Conservation (phyloP, 371 early-diverging fungal species). For the Paraphysoderma sedebokerense region DNA sequence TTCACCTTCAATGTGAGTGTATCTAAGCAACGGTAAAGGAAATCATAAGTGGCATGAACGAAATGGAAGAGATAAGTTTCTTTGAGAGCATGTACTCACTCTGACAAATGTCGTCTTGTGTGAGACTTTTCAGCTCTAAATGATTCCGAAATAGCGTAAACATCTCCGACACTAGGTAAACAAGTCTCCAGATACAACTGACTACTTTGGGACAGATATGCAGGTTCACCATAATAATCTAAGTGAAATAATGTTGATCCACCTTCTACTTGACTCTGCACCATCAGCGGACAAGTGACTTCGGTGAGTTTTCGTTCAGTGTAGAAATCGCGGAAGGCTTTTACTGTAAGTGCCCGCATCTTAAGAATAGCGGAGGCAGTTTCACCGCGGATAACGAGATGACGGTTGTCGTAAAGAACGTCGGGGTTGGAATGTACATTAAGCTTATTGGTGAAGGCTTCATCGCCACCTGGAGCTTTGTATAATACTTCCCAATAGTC, state of each 20-base stretch:
- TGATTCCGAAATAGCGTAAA: conserved; percentile 95
- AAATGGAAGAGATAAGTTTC: not conserved
- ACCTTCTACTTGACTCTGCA: conserved; percentile 99
- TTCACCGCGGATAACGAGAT: conserved; percentile 93
- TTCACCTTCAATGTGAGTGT: conserved; percentile 98
- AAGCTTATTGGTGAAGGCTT: conserved; percentile 79
- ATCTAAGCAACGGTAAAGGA: too few species aligned
- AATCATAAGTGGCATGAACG: too few species aligned
- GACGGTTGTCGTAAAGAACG: conserved; percentile 83
- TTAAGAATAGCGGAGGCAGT: conserved; percentile 76
- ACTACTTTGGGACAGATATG: conserved; percentile 98
- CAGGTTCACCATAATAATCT: conserved; percentile 95
- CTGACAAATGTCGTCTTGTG: conserved; percentile 97
- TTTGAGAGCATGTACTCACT: conserved; percentile 19
- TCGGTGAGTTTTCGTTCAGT: conserved; percentile 67
- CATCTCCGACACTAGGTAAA: conserved; percentile 89
- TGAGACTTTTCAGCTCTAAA: conserved; percentile 99
- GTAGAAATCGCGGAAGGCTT: conserved; percentile 91
- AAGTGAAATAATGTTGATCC: conserved; percentile 94
- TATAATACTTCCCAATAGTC: conserved; percentile 93
- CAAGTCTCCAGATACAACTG: conserved; percentile 99
- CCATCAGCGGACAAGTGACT: conserved; percentile 98
- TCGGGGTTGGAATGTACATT: conserved; percentile 79
- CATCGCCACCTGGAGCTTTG: conserved; percentile 89
- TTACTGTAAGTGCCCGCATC: conserved; percentile 74